Conservation (phyloP, 306 rosid species). For the Myrica gale region DNA sequence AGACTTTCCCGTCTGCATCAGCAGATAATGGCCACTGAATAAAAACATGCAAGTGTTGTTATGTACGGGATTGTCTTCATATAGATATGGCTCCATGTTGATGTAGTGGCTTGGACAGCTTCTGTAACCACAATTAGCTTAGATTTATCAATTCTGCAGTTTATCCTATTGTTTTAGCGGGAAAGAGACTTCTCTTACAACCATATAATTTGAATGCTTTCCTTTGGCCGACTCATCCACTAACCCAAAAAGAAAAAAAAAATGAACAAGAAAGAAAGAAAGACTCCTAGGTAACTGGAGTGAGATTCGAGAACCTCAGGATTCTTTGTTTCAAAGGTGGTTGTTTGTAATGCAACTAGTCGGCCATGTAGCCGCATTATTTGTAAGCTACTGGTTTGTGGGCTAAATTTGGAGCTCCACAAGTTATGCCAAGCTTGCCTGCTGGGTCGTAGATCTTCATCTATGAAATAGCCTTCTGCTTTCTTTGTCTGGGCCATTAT, state of each 20-base stretch:
- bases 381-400: neutral
- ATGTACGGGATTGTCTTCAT: conserved; percentile 7
- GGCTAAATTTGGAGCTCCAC: neutral
- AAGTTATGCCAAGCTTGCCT: neutral
- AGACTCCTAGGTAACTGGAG: neutral
- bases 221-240: neutral
- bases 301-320: neutral
- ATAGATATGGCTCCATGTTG: conserved; percentile 12
- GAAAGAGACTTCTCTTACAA: neutral
- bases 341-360: neutral
- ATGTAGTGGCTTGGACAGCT: neutral
- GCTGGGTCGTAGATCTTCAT: neutral
- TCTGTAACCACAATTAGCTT: neutral
- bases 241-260: neutral
- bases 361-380: neutral
- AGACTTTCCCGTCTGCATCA: neutral
- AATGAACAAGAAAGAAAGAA: neutral
- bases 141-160: neutral
- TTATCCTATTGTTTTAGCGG: neutral
- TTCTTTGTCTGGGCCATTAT: too few species aligned
- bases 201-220: neutral
- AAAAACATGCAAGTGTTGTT: neutral
- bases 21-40: too few species aligned
- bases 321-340: neutral
- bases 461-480: too few species aligned